These are phyloP conservation scores for Gnetum montanum DNA, from an alignment of 75 land plant species.

Conservation along the genomic window DNA sequence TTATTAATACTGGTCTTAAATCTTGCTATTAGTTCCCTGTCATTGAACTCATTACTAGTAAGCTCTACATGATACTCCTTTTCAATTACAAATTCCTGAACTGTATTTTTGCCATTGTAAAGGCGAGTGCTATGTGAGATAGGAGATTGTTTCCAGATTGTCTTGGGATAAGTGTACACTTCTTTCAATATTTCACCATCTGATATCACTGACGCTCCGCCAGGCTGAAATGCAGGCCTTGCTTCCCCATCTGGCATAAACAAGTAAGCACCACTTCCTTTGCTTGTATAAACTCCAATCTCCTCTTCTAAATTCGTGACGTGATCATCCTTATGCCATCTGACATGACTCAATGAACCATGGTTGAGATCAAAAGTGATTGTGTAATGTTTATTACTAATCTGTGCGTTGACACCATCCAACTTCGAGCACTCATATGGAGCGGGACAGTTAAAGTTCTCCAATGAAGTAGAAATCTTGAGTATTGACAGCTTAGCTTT, in stretches of 20 bases:
- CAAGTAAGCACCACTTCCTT: constrained; percentile 91
- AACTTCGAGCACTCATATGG: constrained; percentile 58
- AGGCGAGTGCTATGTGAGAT: constrained; percentile 75
- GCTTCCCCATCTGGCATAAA: constrained; percentile 91
- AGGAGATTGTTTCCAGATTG: constrained; percentile 41
- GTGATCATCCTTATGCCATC: constrained; percentile 20
- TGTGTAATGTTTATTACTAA: constrained; percentile 39
- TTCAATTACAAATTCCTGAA: constrained; percentile 72
- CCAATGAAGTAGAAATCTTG: constrained; percentile 23
- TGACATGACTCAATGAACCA: constrained; percentile 53
- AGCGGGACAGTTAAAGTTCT: constrained; percentile 44
- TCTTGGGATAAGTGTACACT: constrained; percentile 49
- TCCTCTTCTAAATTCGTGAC: constrained; percentile 55
- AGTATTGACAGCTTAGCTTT: constrained; percentile 48
- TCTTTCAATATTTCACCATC: constrained; percentile 77
- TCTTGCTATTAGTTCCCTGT: constrained; percentile 75
- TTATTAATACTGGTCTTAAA: constrained; percentile 81
- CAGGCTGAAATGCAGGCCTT: constrained; percentile 35
- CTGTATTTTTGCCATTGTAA: constrained; percentile 46
- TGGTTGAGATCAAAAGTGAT: constrained; percentile 51
- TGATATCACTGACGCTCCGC: constrained; percentile 54
- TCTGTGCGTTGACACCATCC: constrained; percentile 36
- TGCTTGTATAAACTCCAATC: constrained; percentile 74
- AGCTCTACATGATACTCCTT: constrained; percentile 93
- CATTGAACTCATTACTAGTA: constrained; percentile 48